Evolutionary conservation across 2,329 filamentous ascomycete species (phyloP).

Genomic region (Exophiala phaeomuriformis): DNA sequence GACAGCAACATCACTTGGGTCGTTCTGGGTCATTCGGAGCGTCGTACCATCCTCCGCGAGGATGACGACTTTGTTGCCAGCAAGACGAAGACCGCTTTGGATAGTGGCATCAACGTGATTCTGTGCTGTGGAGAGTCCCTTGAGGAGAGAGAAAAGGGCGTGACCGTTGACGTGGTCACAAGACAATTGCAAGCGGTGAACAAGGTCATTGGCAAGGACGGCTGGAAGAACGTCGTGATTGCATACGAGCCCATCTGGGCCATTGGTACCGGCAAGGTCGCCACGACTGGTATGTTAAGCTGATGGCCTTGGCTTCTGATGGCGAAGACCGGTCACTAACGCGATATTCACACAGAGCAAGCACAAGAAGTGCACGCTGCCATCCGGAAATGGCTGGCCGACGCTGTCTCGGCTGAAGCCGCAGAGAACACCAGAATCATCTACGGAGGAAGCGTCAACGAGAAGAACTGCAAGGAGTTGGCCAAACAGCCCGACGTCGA

Average conservation of each 20-base stretch:
- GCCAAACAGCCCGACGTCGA: conserved; percentile 92
- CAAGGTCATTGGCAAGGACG: conserved; percentile 57
- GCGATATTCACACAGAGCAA: conserved; percentile 53
- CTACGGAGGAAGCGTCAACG: conserved; percentile 92
- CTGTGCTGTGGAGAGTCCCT: conserved; percentile 96
- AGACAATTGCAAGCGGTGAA: conserved; percentile 75
- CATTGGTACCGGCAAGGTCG: conserved; percentile 87
- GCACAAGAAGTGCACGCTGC: conserved; percentile 90
- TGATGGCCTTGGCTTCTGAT: too few species aligned
- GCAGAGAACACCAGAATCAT: conserved; percentile 86
- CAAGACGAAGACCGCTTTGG: conserved; percentile 90
- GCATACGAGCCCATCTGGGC: conserved; percentile 98
- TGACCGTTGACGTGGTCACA: conserved; percentile 56
- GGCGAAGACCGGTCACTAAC: background rate
- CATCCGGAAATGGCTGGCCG: conserved; percentile 77
- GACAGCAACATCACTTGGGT: conserved; percentile 85
- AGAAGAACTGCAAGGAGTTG: conserved; percentile 96
- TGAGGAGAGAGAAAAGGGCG: conserved; percentile 45
- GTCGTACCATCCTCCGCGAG: conserved; percentile 82
- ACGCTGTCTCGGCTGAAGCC: conserved; percentile 66
- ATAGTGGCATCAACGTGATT: conserved; percentile 82
- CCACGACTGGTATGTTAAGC: conserved; percentile 46
- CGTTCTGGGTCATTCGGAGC: conserved; percentile 91
- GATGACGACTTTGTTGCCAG: conserved; percentile 74
- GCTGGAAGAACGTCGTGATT: conserved; percentile 92